Conservation (phyloP, 768 basidiomycete species). For the Rhizopogon vulgaris region DNA sequence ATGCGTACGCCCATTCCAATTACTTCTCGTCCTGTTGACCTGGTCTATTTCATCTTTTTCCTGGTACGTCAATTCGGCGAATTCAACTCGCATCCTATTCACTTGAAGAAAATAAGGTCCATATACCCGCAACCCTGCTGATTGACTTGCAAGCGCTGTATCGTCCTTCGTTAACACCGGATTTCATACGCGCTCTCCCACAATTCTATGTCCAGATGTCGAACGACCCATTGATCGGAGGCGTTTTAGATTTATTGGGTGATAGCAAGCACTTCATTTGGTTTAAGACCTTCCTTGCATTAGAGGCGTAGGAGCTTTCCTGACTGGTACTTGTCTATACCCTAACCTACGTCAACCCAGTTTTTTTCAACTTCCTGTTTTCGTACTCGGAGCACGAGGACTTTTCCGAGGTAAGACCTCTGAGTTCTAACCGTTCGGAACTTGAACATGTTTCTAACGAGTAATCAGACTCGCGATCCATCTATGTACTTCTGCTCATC, state of each 20-base stretch:
- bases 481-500: slow-evolving; percentile 59
- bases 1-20: slow-evolving; percentile 31
- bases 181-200: slow-evolving; percentile 36
- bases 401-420: slow-evolving; percentile 45
- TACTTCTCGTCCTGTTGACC: slow-evolving; percentile 52
- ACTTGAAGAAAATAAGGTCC: slow-evolving; percentile 34
- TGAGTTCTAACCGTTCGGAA: background rate
- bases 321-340: background rate
- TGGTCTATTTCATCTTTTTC: slow-evolving; percentile 70
- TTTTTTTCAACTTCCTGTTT: slow-evolving; percentile 71
- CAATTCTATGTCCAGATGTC: slow-evolving; percentile 50
- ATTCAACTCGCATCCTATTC: background rate
- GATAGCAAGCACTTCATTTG: slow-evolving; percentile 38
- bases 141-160: slow-evolving; percentile 70
- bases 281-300: slow-evolving; percentile 58
- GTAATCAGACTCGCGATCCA: slow-evolving; percentile 38
- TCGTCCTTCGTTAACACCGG: slow-evolving; percentile 45
- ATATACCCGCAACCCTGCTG: slow-evolving; percentile 62
- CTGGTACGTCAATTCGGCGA: slow-evolving; percentile 33
- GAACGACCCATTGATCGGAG: slow-evolving; percentile 61
- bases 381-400: slow-evolving; percentile 59
- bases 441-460: background rate
- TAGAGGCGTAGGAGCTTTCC: slow-evolving; percentile 47
- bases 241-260: slow-evolving; percentile 37
- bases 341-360: slow-evolving; percentile 24